Conservation (phyloP, 1,284 basidiomycete species). For the Ustilago xerochloae region DNA sequence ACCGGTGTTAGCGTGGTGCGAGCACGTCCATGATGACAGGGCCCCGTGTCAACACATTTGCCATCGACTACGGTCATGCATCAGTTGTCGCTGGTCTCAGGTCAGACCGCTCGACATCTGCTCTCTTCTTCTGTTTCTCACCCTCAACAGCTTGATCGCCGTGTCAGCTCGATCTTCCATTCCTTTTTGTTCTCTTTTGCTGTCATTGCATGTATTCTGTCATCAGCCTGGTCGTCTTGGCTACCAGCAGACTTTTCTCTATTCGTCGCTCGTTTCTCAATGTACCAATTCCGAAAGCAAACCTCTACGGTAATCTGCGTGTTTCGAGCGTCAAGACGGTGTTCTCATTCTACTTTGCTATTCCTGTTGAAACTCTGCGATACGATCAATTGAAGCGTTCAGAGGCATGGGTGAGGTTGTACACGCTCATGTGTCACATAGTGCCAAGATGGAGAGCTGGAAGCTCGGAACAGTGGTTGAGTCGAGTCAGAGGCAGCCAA, state of each 20-base stretch:
- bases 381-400: no score
- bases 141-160: slow-evolving; percentile 7
- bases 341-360: background rate
- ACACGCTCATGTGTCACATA: background rate
- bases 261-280: background rate
- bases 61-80: no score
- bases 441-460: background rate
- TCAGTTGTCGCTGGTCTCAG: slow-evolving; percentile 31
- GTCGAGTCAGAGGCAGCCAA: slow-evolving; percentile 26
- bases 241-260: background rate
- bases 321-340: background rate
- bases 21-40: slow-evolving; percentile 9
- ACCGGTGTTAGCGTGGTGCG: slow-evolving; percentile 26
- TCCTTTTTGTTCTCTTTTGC: background rate
- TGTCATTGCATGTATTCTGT: slow-evolving; percentile 21
- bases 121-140: slow-evolving; percentile 1
- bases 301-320: background rate
- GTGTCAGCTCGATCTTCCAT: background rate
- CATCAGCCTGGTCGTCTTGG: slow-evolving; percentile 2
- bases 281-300: background rate
- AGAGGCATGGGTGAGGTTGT: no score
- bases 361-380: no score
- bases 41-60: no score
- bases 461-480: background rate
- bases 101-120: slow-evolving; percentile 19